A percentile compares a stretch with the other conserved stretches of the same genome.
These are phyloP conservation scores for Orbilia javanica DNA, from an alignment of 2,329 filamentous ascomycete species.

Conservation along the genomic window DNA sequence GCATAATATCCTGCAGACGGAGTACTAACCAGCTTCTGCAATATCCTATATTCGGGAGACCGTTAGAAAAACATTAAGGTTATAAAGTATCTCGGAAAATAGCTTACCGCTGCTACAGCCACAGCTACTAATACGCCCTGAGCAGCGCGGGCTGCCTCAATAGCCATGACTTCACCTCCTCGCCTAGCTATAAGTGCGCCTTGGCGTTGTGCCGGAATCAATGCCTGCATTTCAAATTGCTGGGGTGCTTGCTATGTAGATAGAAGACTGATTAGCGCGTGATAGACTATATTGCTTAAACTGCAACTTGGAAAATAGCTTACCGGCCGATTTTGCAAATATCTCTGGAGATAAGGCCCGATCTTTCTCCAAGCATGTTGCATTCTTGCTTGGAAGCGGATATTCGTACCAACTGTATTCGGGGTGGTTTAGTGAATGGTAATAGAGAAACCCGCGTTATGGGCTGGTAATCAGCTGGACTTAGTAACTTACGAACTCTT, in stretches of 20 bases:
- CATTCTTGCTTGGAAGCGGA: conserved; percentile 25
- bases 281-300: not conserved
- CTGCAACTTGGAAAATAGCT: not conserved
- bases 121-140: not conserved
- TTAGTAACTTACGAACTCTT: conserved; percentile 24
- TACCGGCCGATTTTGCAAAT: conserved; percentile 9
- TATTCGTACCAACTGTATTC: not conserved
- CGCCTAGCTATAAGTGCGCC: not conserved
- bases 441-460: no score
- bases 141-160: not conserved
- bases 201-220: conserved; percentile 18
- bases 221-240: conserved; percentile 27
- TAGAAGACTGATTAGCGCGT: not conserved
- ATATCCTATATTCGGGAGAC: not conserved
- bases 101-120: not conserved
- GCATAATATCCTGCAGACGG: not conserved
- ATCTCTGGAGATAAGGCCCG: conserved; percentile 7
- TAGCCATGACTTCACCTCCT: conserved; percentile 7
- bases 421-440: not conserved
- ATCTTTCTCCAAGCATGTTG: conserved; percentile 9
- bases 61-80: not conserved
- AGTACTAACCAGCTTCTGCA: not conserved
- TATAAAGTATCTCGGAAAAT: not conserved
- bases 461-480: no score
- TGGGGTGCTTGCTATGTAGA: conserved; percentile 6